Base-by-base conservation (phyloP, 2,329 filamentous ascomycete genomes). In the Fusarium sp. region DNA sequence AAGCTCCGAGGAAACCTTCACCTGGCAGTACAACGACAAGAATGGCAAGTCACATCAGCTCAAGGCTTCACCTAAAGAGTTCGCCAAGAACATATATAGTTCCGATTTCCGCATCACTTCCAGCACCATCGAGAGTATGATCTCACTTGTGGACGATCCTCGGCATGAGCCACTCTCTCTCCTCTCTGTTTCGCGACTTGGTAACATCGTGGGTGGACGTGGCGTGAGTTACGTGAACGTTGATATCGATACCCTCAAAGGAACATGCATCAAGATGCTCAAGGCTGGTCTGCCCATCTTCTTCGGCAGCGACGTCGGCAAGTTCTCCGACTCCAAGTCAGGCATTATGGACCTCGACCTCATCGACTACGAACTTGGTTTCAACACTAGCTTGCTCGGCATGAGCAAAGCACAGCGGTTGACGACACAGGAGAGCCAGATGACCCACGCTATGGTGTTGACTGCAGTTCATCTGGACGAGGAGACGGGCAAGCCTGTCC, bases 401-500 rank as follows among this genome's bases (percentile, higher is more conserved):
- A 88, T 97, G 88, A 90, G 85, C 78, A 97, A 97, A 83, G 92
- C 92, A 2, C 89, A 94, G 77, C 86, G 94, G 7, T 84, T 98
- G 51, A 85, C 89, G 77, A 92, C 91, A 1, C 91, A 93, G 17
- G 94, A 97, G 83, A 92, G 89, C 61, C 87, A 90, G 57, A 97
- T 98, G 94, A 97, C 94, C 2, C 95, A 97, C 78, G 95, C 95
- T 9, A 97, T 97, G 95, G 94, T 97, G 1, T 83, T 98, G 70
- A 97, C 94, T 6, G 95, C 90, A 2, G 95, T 97, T 51, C 94
- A 98, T 79, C 81, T 97, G 6, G 91, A 93, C 68, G 85, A 88
- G 35, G 83, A 89, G 67, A 83, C 81, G 3, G 91, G 90, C 3
- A 88, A 90, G 81, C 87, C 90, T 5, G 89, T 94, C 3, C 85